Evolutionary conservation across 2,329 filamentous ascomycete genomes (phyloP).

Genomic region (Claviceps purpurea): DNA sequence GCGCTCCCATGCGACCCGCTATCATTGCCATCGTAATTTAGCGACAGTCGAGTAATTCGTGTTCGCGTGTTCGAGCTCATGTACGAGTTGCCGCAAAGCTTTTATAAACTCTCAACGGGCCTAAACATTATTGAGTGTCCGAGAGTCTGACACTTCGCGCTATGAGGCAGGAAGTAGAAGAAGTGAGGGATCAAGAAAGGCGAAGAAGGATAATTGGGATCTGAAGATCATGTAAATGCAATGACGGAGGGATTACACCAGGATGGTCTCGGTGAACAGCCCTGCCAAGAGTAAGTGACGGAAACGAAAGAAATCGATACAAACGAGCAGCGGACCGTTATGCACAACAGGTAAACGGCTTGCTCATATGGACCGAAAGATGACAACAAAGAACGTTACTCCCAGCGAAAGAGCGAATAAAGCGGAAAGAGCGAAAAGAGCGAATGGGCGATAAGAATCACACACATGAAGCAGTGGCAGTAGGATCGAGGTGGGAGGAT

Average conservation of each 20-base stretch:
- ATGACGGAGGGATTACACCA: constrained; percentile 1
- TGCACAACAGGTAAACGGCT: neutral
- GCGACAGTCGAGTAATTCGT: constrained; percentile 3
- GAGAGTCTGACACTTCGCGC: neutral
- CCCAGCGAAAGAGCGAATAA: neutral
- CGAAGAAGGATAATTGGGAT: neutral
- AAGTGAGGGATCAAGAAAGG: neutral
- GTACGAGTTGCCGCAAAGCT: constrained; percentile 8
- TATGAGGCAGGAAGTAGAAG: neutral
- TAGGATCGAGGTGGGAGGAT: neutral
- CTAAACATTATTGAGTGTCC: constrained; percentile 10
- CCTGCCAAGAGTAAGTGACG: neutral
- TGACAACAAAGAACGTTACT: neutral
- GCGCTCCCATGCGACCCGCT: constrained; percentile 20
- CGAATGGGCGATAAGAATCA: neutral
- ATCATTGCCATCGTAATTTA: constrained; percentile 20
- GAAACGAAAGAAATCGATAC: neutral
- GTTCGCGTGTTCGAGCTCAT: neutral
- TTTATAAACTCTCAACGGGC: constrained; percentile 8
- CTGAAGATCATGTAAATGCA: neutral
- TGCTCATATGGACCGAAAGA: neutral
- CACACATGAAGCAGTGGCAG: constrained; percentile 2
- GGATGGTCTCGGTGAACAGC: neutral
- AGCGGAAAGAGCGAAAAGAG: neutral
- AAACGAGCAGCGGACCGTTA: neutral